Percentiles rank a stretch among this genome's conserved stretches.
Conservation (phyloP, 768 basidiomycete genomes). For the Collybiopsis confluens region DNA sequence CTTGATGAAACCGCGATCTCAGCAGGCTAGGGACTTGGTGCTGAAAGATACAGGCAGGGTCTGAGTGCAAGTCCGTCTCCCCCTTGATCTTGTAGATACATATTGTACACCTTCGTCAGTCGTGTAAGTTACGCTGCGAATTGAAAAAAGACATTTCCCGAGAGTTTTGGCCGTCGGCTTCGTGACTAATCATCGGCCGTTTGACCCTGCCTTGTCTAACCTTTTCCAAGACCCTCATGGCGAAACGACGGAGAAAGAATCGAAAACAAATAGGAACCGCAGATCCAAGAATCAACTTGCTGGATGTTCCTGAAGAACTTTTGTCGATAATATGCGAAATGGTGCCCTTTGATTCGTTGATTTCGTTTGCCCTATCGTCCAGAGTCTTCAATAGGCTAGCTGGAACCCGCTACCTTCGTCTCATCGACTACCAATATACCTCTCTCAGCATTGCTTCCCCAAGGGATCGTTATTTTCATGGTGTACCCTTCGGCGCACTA, state of each 20-base stretch:
- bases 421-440: background rate
- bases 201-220: no score
- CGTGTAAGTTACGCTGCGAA: no score
- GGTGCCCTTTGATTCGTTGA: background rate
- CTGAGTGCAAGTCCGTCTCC: no score
- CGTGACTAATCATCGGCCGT: no score
- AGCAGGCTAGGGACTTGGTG: background rate
- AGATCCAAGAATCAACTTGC: no score
- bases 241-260: no score
- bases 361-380: background rate
- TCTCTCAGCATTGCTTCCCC: background rate
- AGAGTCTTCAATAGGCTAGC: background rate
- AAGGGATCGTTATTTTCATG: background rate
- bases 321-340: background rate
- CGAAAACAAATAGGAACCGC: no score
- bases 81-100: no score
- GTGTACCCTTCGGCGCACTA: background rate
- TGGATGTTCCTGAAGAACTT: background rate
- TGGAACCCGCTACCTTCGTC: background rate
- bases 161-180: no score
- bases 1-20: constrained; percentile 3
- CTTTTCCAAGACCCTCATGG: no score
- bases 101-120: no score
- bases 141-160: no score
- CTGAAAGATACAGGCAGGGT: background rate